These are phyloP conservation scores for Austroboletus eburneus DNA, from an alignment of 768 basidiomycete genomes.

Conservation along the genomic window DNA sequence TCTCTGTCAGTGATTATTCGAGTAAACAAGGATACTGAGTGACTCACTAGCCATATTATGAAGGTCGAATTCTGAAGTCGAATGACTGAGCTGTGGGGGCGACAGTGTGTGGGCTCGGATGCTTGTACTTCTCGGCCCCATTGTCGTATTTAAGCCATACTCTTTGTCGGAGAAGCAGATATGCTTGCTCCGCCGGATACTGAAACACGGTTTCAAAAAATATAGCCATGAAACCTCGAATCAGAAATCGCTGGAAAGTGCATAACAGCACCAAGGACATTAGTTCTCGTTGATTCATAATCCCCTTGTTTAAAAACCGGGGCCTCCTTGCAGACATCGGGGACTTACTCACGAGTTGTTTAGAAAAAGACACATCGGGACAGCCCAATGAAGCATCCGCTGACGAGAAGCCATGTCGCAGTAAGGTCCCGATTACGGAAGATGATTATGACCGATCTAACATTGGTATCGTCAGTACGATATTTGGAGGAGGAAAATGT, in stretches of 20 bases:
- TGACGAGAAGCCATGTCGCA: slow-evolving; percentile 1
- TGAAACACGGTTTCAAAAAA: slow-evolving; percentile 2
- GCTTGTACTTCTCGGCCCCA: neutral
- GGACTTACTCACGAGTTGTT: neutral
- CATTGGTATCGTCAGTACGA: neutral
- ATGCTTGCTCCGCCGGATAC: neutral
- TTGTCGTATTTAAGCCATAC: slow-evolving; percentile 24
- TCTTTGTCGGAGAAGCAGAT: slow-evolving; percentile 6
- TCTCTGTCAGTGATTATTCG: slow-evolving; percentile 8
- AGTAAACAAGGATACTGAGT: neutral
- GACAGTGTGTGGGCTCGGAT: neutral
- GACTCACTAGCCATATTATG: slow-evolving; percentile 21
- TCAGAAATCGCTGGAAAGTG: neutral
- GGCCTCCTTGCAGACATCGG: slow-evolving; percentile 6
- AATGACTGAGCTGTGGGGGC: neutral
- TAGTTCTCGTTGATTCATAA: slow-evolving; percentile 8
- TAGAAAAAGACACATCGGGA: neutral
- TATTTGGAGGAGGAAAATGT: neutral
- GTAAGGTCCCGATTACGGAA: neutral
- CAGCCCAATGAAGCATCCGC: neutral
- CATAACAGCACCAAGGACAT: neutral
- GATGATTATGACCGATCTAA: slow-evolving; percentile 1
- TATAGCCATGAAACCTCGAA: slow-evolving; percentile 4
- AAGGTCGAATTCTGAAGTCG: neutral
- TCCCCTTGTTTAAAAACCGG: slow-evolving; percentile 21